Evolutionary conservation across 169 alveolate species (phyloP).

Genomic region (Cryptosporidium baileyi): DNA sequence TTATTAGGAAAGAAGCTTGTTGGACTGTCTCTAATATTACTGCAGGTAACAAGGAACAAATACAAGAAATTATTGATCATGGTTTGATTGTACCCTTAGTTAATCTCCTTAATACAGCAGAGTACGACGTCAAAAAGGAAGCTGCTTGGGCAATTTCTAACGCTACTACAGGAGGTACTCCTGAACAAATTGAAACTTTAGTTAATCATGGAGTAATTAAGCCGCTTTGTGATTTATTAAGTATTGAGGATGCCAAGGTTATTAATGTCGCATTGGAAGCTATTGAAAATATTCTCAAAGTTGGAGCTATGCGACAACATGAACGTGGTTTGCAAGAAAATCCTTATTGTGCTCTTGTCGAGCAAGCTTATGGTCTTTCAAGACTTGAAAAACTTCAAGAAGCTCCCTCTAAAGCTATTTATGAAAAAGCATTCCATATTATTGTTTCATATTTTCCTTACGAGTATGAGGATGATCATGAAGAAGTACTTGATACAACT

Average conservation of each 20-base stretch:
- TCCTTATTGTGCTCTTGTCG: conserved; percentile 85
- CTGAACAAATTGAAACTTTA: conserved; percentile 86
- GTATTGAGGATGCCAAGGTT: conserved; percentile 88
- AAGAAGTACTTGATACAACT: conserved; percentile 9
- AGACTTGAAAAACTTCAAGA: conserved; percentile 80
- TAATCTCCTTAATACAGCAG: conserved; percentile 86
- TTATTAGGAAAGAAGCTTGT: conserved; percentile 95
- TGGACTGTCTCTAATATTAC: conserved; percentile 97
- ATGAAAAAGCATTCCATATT: conserved; percentile 79
- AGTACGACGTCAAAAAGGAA: conserved; percentile 93
- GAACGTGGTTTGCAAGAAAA: conserved; percentile 81
- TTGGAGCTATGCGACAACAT: conserved; percentile 84
- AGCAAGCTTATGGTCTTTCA: conserved; percentile 79
- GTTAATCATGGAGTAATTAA: conserved; percentile 90
- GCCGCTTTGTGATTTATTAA: conserved; percentile 86
- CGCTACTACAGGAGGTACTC: conserved; percentile 91
- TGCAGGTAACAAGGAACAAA: conserved; percentile 89
- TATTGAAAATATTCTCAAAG: conserved; percentile 88
- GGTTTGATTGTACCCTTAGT: conserved; percentile 85
- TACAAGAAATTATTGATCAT: conserved; percentile 86
- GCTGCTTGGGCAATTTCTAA: conserved; percentile 98
- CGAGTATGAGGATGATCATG: conserved; percentile 62
- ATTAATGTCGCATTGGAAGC: conserved; percentile 91
- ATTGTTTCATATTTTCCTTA: conserved; percentile 77
- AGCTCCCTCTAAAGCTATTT: conserved; percentile 79